phyloP scores from a whole-genome alignment of 2,329 filamentous ascomycete species.

The Xylaria sp. region DNA sequence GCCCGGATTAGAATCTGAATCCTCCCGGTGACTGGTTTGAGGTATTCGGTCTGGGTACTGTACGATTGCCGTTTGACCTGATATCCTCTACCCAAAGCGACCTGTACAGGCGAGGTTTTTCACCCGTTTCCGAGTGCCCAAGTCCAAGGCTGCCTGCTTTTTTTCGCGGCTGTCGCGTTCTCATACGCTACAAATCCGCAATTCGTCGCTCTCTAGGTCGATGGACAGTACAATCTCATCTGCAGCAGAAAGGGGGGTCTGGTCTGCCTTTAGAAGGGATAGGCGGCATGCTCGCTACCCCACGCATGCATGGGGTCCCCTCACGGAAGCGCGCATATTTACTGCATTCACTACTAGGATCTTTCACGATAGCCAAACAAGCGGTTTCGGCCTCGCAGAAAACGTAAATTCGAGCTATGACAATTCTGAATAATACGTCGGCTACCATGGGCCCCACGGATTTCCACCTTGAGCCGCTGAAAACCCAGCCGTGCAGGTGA shows the following conservation, averaged over 20 bases:
- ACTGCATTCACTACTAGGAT: neutral
- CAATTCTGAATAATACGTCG: constrained; percentile 10
- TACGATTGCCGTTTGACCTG: neutral
- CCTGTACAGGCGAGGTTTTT: constrained; percentile 1
- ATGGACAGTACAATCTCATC: constrained; percentile 20
- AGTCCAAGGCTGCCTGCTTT: constrained; percentile 5
- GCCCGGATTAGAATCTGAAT: constrained; percentile 36
- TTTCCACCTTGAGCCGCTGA: constrained; percentile 37
- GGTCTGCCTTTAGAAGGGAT: constrained; percentile 7
- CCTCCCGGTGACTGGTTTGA: constrained; percentile 10
- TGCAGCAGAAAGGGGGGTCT: constrained; percentile 25
- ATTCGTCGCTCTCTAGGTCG: constrained; percentile 4
- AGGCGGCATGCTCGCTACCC: constrained; percentile 17
- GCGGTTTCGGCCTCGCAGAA: constrained; percentile 20
- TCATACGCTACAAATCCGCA: neutral
- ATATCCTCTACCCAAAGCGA: neutral
- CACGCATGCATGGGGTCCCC: constrained; percentile 6
- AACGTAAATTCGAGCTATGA: neutral
- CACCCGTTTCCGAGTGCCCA: neutral
- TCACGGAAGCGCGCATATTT: neutral
- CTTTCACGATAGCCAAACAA: constrained; percentile 14
- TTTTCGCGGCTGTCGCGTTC: constrained; percentile 23
- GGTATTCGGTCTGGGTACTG: neutral
- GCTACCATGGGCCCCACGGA: constrained; percentile 25
- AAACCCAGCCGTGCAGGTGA: constrained; percentile 12